Conservation (phyloP, 441 rosid species). For the Erodium texanum region DNA sequence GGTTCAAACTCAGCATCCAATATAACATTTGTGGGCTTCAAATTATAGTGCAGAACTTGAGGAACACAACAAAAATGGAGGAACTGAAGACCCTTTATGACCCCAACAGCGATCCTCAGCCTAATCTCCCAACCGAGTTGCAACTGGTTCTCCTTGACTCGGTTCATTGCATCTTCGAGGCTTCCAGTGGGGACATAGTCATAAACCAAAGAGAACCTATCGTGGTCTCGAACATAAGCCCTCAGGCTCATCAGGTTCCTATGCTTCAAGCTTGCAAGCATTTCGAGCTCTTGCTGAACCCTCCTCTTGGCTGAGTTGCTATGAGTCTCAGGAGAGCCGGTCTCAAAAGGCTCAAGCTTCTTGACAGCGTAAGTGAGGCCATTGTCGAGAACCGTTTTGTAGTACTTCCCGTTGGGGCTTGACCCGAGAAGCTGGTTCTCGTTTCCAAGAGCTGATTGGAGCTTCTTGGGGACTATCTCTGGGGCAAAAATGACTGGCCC, state of each 20-base stretch:
- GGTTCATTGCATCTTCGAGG: slow-evolving; percentile 73
- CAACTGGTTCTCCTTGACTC: slow-evolving; percentile 51
- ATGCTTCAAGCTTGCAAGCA: slow-evolving; percentile 70
- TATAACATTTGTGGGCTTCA: slow-evolving; percentile 89
- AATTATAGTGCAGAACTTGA: slow-evolving; percentile 65
- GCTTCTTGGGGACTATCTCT: slow-evolving; percentile 54
- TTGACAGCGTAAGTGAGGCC: slow-evolving; percentile 73
- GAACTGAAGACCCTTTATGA: slow-evolving; percentile 78
- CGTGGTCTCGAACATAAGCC: slow-evolving; percentile 71
- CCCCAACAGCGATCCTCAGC: slow-evolving; percentile 73
- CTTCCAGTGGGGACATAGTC: slow-evolving; percentile 75
- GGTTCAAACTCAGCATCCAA: slow-evolving; percentile 90
- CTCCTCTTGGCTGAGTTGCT: slow-evolving; percentile 60
- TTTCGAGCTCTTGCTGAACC: slow-evolving; percentile 73
- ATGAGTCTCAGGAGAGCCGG: slow-evolving; percentile 43
- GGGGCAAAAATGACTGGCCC: slow-evolving; percentile 92
- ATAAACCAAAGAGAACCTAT: slow-evolving; percentile 66
- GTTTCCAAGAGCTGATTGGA: slow-evolving; percentile 56
- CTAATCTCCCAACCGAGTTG: slow-evolving; percentile 78
- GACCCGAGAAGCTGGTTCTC: slow-evolving; percentile 70
- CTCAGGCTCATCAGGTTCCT: slow-evolving; percentile 79
- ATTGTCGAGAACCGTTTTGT: slow-evolving; percentile 65
- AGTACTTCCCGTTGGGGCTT: slow-evolving; percentile 68
- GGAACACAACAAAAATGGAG: slow-evolving; percentile 60
- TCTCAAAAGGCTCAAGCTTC: slow-evolving; percentile 57